Conservation (phyloP, 140 eudicot genomes). For the Bidens hawaiensis region DNA sequence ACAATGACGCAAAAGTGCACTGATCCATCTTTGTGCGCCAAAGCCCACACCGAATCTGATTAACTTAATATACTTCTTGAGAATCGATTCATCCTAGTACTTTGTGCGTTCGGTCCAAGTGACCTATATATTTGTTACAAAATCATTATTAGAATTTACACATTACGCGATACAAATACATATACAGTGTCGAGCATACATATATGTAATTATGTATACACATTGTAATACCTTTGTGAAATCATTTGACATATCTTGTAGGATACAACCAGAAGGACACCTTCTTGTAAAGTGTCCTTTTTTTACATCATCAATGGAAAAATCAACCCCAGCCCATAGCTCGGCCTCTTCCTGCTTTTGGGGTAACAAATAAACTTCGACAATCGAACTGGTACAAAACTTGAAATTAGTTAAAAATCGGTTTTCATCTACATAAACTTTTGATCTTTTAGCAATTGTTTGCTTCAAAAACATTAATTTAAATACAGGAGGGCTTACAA, state of each 20-base stretch:
- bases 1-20: constrained; percentile 56
- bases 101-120: constrained; percentile 68
- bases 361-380: constrained; percentile 53
- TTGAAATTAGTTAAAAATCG: constrained; percentile 56
- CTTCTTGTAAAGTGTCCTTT: constrained; percentile 44
- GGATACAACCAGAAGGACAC: constrained; percentile 70
- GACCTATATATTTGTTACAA: constrained; percentile 55
- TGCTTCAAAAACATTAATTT: neutral
- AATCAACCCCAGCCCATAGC: constrained; percentile 69
- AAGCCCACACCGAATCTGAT: constrained; percentile 60
- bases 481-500: constrained; percentile 36
- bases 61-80: constrained; percentile 35
- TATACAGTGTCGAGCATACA: too few species aligned
- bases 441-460: neutral
- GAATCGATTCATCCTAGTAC: constrained; percentile 43
- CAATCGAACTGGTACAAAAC: constrained; percentile 53
- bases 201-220: neutral
- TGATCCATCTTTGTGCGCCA: constrained; percentile 68
- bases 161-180: neutral
- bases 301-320: constrained; percentile 42
- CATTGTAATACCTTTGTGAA: constrained; percentile 58
- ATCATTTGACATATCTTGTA: constrained; percentile 64
- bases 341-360: constrained; percentile 52
- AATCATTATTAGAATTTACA: neutral
- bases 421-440: constrained; percentile 47